A percentile compares a stretch with the other conserved stretches of the same genome.
These are phyloP conservation scores for Gelatoporia subvermispora DNA, from an alignment of 768 basidiomycete genomes.

Conservation along the genomic window DNA sequence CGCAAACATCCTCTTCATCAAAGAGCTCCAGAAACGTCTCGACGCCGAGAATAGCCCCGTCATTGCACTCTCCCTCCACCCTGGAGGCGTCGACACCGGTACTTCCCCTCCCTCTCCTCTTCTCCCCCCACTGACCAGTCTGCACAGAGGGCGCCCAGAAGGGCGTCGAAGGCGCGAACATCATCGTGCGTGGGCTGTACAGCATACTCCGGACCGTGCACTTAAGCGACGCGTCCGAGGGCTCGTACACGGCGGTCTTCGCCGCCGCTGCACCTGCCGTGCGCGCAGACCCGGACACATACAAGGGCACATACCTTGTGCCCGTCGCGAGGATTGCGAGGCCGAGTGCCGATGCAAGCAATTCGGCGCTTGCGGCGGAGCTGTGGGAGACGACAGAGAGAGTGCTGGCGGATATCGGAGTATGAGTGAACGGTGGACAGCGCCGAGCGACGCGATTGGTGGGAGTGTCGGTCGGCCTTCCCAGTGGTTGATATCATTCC, in stretches of 20 bases:
- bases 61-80: conserved; percentile 37
- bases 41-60: conserved; percentile 31
- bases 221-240: conserved; percentile 8
- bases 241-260: conserved; percentile 17
- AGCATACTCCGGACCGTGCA: conserved; percentile 5
- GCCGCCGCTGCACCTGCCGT: conserved; percentile 17
- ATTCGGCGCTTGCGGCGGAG: conserved; percentile 6
- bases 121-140: neutral
- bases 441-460: no score
- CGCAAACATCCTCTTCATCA: conserved; percentile 44
- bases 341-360: conserved; percentile 1
- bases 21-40: conserved; percentile 44
- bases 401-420: conserved; percentile 8
- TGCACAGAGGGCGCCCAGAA: conserved; percentile 11
- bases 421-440: conserved; percentile 12
- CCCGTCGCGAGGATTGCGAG: conserved; percentile 5
- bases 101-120: neutral
- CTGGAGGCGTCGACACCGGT: conserved; percentile 37
- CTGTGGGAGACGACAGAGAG: conserved; percentile 21
- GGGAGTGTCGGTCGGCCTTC: no score
- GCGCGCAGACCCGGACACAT: conserved; percentile 5
- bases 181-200: conserved; percentile 5
- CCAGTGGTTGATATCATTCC: no score
- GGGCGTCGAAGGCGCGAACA: conserved; percentile 5
- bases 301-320: conserved; percentile 11